Evolutionary conservation across 148 eudicot genomes (phyloP), one percentile per base, ranked within the genome.

Genomic region (Amaranthus cruentus): DNA sequence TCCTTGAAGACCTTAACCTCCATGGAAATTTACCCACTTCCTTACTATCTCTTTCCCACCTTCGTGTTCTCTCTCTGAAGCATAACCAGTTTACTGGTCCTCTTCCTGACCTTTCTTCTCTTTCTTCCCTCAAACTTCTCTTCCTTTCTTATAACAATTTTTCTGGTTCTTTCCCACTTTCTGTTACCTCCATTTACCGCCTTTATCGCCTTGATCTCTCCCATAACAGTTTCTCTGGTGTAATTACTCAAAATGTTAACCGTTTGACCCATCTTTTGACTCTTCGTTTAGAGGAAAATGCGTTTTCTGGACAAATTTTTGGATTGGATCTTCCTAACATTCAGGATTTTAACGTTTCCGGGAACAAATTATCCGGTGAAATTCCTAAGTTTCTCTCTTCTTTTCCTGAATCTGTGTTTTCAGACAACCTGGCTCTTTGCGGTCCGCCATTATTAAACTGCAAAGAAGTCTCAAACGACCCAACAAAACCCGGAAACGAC

Each of bases 191-290:
- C 3, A 82, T 87, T 4, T 71, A 50, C n/a, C 72, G 62, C 21
- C 87, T 94, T 58, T 84, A 77, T 81, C 89, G 98, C 7, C 88
- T 91, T 64, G 98, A 91, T 73, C 80, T 91, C 69, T 87, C 98
- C 6, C 59, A 68, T 68, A 94, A 94, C 74, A 54, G 58, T 55
- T 50, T 94, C 61, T 79, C 91, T 62, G 90, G 91, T 6, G 21
- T 7, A 6, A 77, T 93, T 18, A 89, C 95, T 9, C 10, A 58
- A 2, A 7, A 14, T 0, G 10, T 89, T 4, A 85, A 68, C 75
- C 78, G 47, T 3, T 9, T 91, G 44, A 66, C 74, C 4, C 90
- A 76, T 76, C 80, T 91, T 42, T 76, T 89, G 7, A 88, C 93
- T 10, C 84, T 94, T 6, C 81, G 88, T 0, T 77, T 93, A 0